Evolutionary conservation across 2,329 filamentous ascomycete genomes (phyloP).

Genomic region (Claviceps fusiformis): DNA sequence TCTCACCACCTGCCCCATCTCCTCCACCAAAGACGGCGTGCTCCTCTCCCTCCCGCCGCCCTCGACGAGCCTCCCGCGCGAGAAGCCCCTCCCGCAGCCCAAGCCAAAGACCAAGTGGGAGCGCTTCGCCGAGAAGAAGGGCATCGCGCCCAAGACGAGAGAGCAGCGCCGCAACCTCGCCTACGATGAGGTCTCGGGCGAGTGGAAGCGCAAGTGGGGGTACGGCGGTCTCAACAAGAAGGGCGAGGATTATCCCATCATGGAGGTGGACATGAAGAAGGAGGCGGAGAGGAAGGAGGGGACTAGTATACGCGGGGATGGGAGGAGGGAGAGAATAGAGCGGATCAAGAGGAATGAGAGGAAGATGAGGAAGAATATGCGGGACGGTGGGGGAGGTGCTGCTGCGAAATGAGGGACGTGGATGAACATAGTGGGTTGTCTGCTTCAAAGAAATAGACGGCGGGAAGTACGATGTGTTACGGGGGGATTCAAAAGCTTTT

Average conservation of each 20-base stretch:
- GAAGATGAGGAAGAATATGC: slow-evolving; percentile 53
- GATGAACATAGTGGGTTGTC: no score
- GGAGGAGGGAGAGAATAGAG: slow-evolving; percentile 53
- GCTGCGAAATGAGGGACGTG: background rate
- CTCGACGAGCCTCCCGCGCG: slow-evolving; percentile 63
- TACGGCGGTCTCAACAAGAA: slow-evolving; percentile 85
- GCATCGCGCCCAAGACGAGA: slow-evolving; percentile 77
- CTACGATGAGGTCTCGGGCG: slow-evolving; percentile 71
- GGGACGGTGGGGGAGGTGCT: slow-evolving; percentile 22
- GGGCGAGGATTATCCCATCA: slow-evolving; percentile 72
- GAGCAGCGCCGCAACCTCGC: slow-evolving; percentile 62
- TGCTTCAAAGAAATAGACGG: no score
- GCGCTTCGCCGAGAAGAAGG: slow-evolving; percentile 91
- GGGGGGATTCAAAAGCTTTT: no score
- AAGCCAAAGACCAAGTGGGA: slow-evolving; percentile 90
- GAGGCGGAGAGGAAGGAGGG: slow-evolving; percentile 50
- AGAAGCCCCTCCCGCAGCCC: slow-evolving; percentile 75
- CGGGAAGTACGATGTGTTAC: no score
- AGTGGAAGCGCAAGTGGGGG: slow-evolving; percentile 92
- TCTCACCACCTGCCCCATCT: slow-evolving; percentile 72
- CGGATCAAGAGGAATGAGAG: slow-evolving; percentile 57
- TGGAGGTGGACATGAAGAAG: slow-evolving; percentile 75
- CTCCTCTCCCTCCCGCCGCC: slow-evolving; percentile 63
- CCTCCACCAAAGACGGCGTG: slow-evolving; percentile 55
- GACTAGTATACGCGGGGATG: slow-evolving; percentile 46